These are phyloP conservation scores for Aspergillus avenaceus DNA, from an alignment of 495 filamentous ascomycete genomes.

Conservation along the genomic window DNA sequence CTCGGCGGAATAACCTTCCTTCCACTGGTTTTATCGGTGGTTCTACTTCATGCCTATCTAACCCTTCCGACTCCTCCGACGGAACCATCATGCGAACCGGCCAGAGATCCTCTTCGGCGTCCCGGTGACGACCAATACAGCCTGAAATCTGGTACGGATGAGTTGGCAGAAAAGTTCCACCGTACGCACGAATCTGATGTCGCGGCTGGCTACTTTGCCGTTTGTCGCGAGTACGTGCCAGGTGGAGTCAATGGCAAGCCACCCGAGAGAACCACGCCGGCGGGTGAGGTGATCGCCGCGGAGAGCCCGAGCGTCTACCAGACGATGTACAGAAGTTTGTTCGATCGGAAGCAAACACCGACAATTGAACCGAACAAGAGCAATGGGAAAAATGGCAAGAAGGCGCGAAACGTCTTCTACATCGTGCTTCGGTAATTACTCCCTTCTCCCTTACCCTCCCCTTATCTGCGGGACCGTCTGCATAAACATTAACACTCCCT, in stretches of 20 bases:
- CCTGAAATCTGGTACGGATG: slow-evolving; percentile 46
- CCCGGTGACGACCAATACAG: slow-evolving; percentile 45
- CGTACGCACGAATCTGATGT: slow-evolving; percentile 71
- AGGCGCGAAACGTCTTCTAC: slow-evolving; percentile 86
- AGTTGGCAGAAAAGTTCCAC: slow-evolving; percentile 52
- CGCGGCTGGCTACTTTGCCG: slow-evolving; percentile 89
- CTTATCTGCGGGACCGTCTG: background rate
- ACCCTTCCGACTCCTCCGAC: slow-evolving; percentile 51
- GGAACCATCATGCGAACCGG: slow-evolving; percentile 40
- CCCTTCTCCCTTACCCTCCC: background rate
- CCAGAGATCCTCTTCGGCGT: slow-evolving; percentile 22
- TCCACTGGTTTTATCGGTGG: slow-evolving; percentile 61
- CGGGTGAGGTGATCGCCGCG: slow-evolving; percentile 62
- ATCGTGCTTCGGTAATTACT: slow-evolving; percentile 73
- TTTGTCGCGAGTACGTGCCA: slow-evolving; percentile 87
- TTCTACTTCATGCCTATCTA: slow-evolving; percentile 66
- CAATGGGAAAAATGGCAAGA: slow-evolving; percentile 61
- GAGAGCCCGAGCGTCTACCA: slow-evolving; percentile 94
- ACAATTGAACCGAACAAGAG: slow-evolving; percentile 44
- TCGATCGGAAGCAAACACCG: slow-evolving; percentile 72
- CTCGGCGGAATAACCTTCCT: slow-evolving; percentile 89
- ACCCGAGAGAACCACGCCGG: slow-evolving; percentile 79
- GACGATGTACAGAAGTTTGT: slow-evolving; percentile 94
- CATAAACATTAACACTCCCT: slow-evolving; percentile 13
- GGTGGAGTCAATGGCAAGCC: slow-evolving; percentile 87